Evolutionary conservation across 2,329 filamentous ascomycete genomes (phyloP), one percentile per base, ranked within the genome.

Genomic region (Colletotrichum lupini): DNA sequence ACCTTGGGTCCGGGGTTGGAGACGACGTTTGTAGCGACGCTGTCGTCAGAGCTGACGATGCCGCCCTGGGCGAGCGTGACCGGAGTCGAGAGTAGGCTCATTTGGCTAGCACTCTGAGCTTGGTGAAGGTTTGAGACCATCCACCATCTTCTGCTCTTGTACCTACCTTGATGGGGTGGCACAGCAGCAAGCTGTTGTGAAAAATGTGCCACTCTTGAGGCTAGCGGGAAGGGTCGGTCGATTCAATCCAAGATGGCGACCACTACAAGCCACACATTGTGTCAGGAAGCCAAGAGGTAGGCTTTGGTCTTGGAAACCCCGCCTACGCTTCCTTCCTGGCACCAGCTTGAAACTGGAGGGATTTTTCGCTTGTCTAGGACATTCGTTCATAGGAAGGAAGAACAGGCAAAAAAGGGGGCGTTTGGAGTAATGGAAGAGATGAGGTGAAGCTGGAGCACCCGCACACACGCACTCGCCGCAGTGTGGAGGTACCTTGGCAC

Each of bases 1-100:
- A 70, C 14, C 52, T 24, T 11, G 26, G 60, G 56, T 46, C 70
- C 65, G n/a, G 22, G 56, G 22, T 60, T 60, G 42, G 42, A 56
- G 32, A 56, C 28, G 19, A 49, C 26, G 55, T 35, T 70, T 60
- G 60, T 70, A 32, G 24, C 67, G 55, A 61, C 35, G 56, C 56
- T 70, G 70, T 64, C 67, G 67, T 71, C 67, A 73, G 61, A 73
- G 71, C 71, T 53, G 67, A 69, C 69, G 69, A 68, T 55, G 28
- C 16, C 42, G 42, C 42, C 42, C 42, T 42, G 19, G 19, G 8
- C 42, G 42, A 49, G 42, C 42, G 6, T 49, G 42, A n/a, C 37
- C 53, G 11, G 16, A 24, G 32, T 9, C 12, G 24, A 32, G 52
- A 26, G 24, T 4, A 32, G 65, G n/a, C 49, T 30, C 26, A 46